These are phyloP conservation scores for Argentina anserina DNA, from an alignment of 306 rosid species.

Conservation along the genomic window DNA sequence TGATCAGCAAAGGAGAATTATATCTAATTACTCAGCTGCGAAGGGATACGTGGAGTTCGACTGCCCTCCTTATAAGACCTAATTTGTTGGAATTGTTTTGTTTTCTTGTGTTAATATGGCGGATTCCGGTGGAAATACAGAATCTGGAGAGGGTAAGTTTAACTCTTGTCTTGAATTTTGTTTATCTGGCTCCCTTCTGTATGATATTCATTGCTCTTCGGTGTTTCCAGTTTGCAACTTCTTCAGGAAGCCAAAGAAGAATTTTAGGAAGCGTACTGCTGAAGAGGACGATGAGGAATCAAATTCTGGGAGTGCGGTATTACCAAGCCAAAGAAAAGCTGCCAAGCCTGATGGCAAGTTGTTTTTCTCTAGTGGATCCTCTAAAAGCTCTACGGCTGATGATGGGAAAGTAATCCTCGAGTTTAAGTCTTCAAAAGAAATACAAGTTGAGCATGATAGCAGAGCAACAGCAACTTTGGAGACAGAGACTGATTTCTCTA, in stretches of 20 bases:
- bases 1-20: neutral
- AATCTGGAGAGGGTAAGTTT: slow-evolving; percentile 36
- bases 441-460: slow-evolving; percentile 75
- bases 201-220: neutral
- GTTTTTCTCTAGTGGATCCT: slow-evolving; percentile 31
- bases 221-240: slow-evolving; percentile 44
- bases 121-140: slow-evolving; percentile 29
- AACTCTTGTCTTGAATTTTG: neutral
- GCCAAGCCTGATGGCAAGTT: slow-evolving; percentile 34
- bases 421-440: slow-evolving; percentile 64
- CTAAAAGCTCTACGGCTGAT: slow-evolving; percentile 19
- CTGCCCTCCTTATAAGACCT: neutral
- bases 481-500: slow-evolving; percentile 75
- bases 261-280: slow-evolving; percentile 33
- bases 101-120: slow-evolving; percentile 20
- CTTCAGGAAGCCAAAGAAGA: slow-evolving; percentile 44
- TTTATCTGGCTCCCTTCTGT: neutral
- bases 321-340: slow-evolving; percentile 32
- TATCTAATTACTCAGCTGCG: neutral
- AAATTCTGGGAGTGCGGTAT: slow-evolving; percentile 15
- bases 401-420: slow-evolving; percentile 31
- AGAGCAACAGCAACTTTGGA: slow-evolving; percentile 80
- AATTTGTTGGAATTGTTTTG: neutral
- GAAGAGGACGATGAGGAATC: slow-evolving; percentile 37
- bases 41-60: neutral